These are phyloP conservation scores for Fomitopsis pinicola DNA, from an alignment of 1,284 basidiomycete genomes.

Conservation along the genomic window DNA sequence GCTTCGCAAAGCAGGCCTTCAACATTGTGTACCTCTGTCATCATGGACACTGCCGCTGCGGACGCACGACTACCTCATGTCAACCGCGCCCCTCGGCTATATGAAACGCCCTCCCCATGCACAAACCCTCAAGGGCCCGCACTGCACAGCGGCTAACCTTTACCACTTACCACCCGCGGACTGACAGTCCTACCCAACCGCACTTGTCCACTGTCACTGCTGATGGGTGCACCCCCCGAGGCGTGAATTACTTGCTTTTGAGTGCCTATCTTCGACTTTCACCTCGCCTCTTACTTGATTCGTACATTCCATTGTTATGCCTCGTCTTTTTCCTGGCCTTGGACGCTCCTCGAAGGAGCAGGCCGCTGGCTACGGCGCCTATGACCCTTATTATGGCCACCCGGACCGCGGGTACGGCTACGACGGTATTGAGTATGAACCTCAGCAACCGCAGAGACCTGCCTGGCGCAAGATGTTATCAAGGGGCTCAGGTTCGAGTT, in stretches of 20 bases:
- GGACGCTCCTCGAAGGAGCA: conserved; percentile 25
- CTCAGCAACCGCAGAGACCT: conserved; percentile 12
- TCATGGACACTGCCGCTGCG: conserved; percentile 14
- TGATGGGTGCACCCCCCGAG: conserved; percentile 2
- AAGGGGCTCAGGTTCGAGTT: conserved; percentile 11
- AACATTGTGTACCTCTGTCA: conserved; percentile 11
- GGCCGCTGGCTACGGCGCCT: conserved; percentile 17
- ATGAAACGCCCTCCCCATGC: conserved; percentile 16
- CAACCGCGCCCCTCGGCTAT: conserved; percentile 16
- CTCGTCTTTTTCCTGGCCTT: conserved; percentile 25
- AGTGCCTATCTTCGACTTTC: conserved; percentile 4
- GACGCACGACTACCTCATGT: conserved; percentile 25
- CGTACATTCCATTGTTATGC: conserved; percentile 17
- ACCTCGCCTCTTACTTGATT: conserved; percentile 4
- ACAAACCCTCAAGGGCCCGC: conserved; percentile 3
- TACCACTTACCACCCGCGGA: conserved; percentile 1
- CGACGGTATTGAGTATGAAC: conserved; percentile 17
- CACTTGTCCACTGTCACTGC: neutral
- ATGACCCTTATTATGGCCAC: conserved; percentile 18
- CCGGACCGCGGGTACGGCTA: conserved; percentile 22
- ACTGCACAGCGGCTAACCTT: conserved; percentile 8
- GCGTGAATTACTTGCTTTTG: conserved; percentile 6
- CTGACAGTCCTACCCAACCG: neutral
- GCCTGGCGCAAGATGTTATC: conserved; percentile 24
- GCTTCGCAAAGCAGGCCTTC: neutral